Evolutionary conservation across 345 rosid species (phyloP), one percentile per base, ranked within the genome.

Genomic region (Hypericum androsaemum): DNA sequence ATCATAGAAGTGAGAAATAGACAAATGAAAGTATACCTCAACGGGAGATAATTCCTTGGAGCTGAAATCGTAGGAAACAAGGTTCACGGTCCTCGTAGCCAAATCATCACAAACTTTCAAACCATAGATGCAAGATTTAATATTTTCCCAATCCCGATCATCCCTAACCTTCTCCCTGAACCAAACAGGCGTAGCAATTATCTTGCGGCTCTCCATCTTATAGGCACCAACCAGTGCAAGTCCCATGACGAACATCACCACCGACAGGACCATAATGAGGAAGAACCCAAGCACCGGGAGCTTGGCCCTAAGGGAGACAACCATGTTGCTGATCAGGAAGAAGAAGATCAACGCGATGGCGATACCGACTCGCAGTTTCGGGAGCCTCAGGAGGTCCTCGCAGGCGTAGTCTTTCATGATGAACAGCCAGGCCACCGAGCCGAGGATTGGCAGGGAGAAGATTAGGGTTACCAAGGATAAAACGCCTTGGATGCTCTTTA

Each of bases 381-480:
- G 89, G 32, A 89, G 57, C 43, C 73, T 68, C 56, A 83, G 50
- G 22, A 89, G 71, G 40, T 61, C 62, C 50, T 89, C 94, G 54
- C 97, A 86, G 51, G 79, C 94, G 16, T 78, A 83, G 70, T 71
- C 74, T 53, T 73, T 77, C 89, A 86, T 86, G 79, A 69, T 80
- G 3, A 86, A 60, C 8, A 83, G 68, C 87, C 85, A 81, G 11
- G 76, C 68, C 12, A 65, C 78, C 7, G 73, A 70, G 9, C 80
- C 92, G 1, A 89, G 72, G n/a, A 83, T 47, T 0, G 89, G 78
- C 4, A 86, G 82, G 1, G 92, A 81, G n/a, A 86, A 63, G 12
- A 86, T 42, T 41, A 79, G 68, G 0, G 84, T 62, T 44, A 75
- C 39, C 12, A 77, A 64, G 0, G 77, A 61, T 13, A 80, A 49